Percentiles rank a stretch among this genome's conserved stretches.
Evolutionary conservation across 345 rosid genomes (phyloP).

Genomic region (Luvunga scandens): DNA sequence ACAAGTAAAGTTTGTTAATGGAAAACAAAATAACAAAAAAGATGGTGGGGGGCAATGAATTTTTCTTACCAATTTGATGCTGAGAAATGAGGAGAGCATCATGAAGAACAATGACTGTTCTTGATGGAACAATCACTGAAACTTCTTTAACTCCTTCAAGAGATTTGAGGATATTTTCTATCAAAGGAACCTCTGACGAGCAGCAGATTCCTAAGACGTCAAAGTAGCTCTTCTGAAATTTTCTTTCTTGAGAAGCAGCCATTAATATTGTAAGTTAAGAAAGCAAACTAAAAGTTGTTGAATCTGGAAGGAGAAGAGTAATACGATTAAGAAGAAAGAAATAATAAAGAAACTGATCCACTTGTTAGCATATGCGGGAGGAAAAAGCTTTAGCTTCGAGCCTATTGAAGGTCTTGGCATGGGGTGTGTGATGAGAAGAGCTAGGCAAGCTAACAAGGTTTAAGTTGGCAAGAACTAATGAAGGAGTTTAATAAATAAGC

Average conservation of each 20-base stretch:
- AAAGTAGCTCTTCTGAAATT: slow-evolving; percentile 69
- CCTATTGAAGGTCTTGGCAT: no score
- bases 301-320: no score
- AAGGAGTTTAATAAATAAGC: neutral
- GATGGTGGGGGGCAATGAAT: neutral
- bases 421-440: no score
- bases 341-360: no score
- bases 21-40: neutral
- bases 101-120: slow-evolving; percentile 88
- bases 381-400: no score
- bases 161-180: slow-evolving; percentile 60
- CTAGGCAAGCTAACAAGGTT: neutral
- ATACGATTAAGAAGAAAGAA: no score
- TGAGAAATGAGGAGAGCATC: slow-evolving; percentile 63
- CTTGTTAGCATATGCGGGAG: no score
- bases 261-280: neutral
- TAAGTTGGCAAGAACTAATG: neutral
- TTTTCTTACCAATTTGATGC: slow-evolving; percentile 64
- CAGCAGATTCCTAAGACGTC: slow-evolving; percentile 90
- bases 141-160: slow-evolving; percentile 64
- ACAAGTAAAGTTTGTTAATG: no score
- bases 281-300: no score
- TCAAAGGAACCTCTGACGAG: slow-evolving; percentile 76
- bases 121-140: slow-evolving; percentile 71
- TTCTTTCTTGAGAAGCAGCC: slow-evolving; percentile 7